Conservation (phyloP, 345 rosid species). For the Dipteronia dyeriana region DNA sequence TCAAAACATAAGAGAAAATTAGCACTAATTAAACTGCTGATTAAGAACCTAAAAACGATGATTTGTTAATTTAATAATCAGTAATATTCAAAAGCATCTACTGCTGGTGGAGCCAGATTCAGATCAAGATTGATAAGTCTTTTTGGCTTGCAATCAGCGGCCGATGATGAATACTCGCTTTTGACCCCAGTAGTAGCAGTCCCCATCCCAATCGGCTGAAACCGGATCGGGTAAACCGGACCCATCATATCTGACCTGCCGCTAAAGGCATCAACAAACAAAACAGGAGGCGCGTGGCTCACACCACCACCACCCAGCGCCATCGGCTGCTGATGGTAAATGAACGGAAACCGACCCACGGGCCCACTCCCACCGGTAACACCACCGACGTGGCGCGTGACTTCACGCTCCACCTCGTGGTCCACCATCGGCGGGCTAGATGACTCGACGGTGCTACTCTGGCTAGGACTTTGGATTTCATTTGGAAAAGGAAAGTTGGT, state of each 20-base stretch:
- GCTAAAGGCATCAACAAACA: slow-evolving; percentile 32
- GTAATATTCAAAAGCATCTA: slow-evolving; percentile 28
- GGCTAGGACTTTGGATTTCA: slow-evolving; percentile 36
- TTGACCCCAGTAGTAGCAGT: slow-evolving; percentile 19
- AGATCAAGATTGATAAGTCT: slow-evolving; percentile 53
- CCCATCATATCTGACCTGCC: slow-evolving; percentile 42
- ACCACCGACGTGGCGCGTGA: slow-evolving; percentile 20
- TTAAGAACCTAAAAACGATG: neutral
- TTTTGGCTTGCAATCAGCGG: slow-evolving; percentile 39
- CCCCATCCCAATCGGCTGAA: slow-evolving; percentile 36
- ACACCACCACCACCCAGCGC: slow-evolving; percentile 16
- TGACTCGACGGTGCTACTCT: slow-evolving; percentile 46
- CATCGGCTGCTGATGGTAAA: slow-evolving; percentile 33
- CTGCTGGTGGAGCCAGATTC: slow-evolving; percentile 64
- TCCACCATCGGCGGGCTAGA: slow-evolving; percentile 29
- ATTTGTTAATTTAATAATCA: neutral
- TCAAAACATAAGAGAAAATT: neutral
- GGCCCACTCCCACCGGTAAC: slow-evolving; percentile 8
- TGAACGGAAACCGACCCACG: slow-evolving; percentile 50
- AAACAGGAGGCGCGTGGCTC: slow-evolving; percentile 31
- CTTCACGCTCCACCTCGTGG: slow-evolving; percentile 38
- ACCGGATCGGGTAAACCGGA: slow-evolving; percentile 49
- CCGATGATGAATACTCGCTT: slow-evolving; percentile 41
- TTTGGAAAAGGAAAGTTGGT: slow-evolving; percentile 66
- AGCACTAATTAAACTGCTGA: slow-evolving; percentile 1